These are phyloP conservation scores for Sordariomycetes sp. DNA, from an alignment of 2,329 filamentous ascomycete species.

Conservation along the genomic window DNA sequence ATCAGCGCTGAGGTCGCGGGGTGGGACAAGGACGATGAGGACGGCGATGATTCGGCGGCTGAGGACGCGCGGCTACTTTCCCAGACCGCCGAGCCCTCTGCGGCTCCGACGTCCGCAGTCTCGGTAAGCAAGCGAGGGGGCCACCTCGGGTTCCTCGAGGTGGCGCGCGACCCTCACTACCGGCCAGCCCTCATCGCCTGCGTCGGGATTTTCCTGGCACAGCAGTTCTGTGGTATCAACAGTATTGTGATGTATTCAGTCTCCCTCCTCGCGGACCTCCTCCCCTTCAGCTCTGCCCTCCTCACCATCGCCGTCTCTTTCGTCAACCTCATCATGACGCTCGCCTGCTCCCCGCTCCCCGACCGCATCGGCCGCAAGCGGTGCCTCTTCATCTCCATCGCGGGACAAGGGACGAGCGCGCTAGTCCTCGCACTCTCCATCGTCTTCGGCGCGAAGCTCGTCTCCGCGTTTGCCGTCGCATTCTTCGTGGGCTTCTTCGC, in stretches of 20 bases:
- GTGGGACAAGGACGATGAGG: slow-evolving; percentile 26
- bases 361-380: slow-evolving; percentile 81
- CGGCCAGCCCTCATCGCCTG: slow-evolving; percentile 69
- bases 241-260: slow-evolving; percentile 98
- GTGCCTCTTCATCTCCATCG: slow-evolving; percentile 69
- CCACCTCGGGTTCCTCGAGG: slow-evolving; percentile 48
- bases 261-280: slow-evolving; percentile 66
- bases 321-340: slow-evolving; percentile 74
- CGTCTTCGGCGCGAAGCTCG: slow-evolving; percentile 51
- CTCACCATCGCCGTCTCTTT: slow-evolving; percentile 80
- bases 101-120: slow-evolving; percentile 10
- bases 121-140: slow-evolving; percentile 5
- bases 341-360: slow-evolving; percentile 68
- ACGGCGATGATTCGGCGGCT: slow-evolving; percentile 22
- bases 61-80: slow-evolving; percentile 62
- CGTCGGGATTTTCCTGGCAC: slow-evolving; percentile 34
- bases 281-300: slow-evolving; percentile 68
- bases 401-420: slow-evolving; percentile 71
- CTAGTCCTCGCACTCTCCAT: slow-evolving; percentile 72
- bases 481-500: slow-evolving; percentile 84
- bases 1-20: slow-evolving; percentile 59
- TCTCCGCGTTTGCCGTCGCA: slow-evolving; percentile 72
- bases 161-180: slow-evolving; percentile 53
- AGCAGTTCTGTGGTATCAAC: slow-evolving; percentile 35
- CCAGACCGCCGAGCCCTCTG: slow-evolving; percentile 8